Conservation (phyloP, 129 eudicot genomes). For the Helichrysum umbraculigerum region DNA sequence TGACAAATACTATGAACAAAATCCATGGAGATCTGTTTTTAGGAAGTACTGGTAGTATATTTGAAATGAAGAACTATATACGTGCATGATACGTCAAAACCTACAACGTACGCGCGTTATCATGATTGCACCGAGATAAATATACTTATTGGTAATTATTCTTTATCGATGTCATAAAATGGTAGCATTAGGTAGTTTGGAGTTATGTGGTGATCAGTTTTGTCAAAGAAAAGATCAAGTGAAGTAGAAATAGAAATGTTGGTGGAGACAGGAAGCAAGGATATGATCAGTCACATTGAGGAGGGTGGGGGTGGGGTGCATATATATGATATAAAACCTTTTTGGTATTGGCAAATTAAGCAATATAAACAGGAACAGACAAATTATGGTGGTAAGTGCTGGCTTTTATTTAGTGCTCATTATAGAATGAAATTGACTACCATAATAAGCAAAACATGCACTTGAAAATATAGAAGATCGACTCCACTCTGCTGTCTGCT, state of each 20-base stretch:
- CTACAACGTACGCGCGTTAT: slow-evolving; percentile 21
- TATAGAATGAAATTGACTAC: slow-evolving; percentile 59
- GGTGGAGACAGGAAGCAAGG: slow-evolving; percentile 43
- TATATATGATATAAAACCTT: slow-evolving; percentile 25
- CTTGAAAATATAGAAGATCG: slow-evolving; percentile 37
- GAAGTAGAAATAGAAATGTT: neutral
- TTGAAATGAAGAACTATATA: no score
- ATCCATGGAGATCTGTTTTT: slow-evolving; percentile 13
- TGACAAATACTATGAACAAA: slow-evolving; percentile 13
- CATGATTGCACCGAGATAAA: slow-evolving; percentile 24
- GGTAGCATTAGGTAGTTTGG: slow-evolving; percentile 30
- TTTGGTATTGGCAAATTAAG: slow-evolving; percentile 32
- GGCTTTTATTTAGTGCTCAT: slow-evolving; percentile 70
- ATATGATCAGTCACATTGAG: slow-evolving; percentile 31
- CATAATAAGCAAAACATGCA: slow-evolving; percentile 50
- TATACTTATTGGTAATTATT: slow-evolving; percentile 8
- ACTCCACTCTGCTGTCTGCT: slow-evolving; percentile 42
- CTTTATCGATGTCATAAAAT: slow-evolving; percentile 20
- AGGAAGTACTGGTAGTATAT: no score
- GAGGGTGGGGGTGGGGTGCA: slow-evolving; percentile 25
- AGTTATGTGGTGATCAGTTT: slow-evolving; percentile 26
- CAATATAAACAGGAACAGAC: slow-evolving; percentile 54
- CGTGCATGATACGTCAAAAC: slow-evolving; percentile 31
- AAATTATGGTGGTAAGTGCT: slow-evolving; percentile 79
- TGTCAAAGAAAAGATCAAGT: slow-evolving; percentile 36